Percentiles rank a stretch among this genome's conserved stretches.
Conservation (phyloP, 108 stramenopile species). For the Craspedostauros australis region DNA sequence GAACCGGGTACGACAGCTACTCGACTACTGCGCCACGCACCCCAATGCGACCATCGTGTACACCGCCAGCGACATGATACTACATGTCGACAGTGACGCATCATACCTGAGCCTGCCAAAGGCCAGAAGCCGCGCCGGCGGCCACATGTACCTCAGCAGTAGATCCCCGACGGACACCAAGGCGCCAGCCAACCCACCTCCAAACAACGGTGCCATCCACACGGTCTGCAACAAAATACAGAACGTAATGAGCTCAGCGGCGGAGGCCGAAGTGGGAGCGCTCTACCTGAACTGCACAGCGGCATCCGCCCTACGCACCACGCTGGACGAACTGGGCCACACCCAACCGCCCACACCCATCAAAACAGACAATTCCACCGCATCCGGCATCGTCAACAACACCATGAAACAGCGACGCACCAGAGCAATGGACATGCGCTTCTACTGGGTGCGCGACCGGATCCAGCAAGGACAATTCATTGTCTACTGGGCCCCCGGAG, state of each 20-base stretch:
- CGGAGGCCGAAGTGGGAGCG: too few species aligned
- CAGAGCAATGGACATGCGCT: too few species aligned
- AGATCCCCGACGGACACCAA: neutral
- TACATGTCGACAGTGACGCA: constrained; percentile 25
- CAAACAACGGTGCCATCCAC: too few species aligned
- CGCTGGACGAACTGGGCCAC: constrained; percentile 32
- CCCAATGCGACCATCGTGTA: constrained; percentile 33
- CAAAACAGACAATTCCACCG: constrained; percentile 37
- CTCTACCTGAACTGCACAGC: constrained; percentile 34
- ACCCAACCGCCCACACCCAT: constrained; percentile 39
- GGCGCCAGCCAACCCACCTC: constrained; percentile 12
- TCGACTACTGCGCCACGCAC: constrained; percentile 42
- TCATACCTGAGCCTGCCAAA: constrained; percentile 27
- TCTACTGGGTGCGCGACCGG: too few species aligned
- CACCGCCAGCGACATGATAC: constrained; percentile 31
- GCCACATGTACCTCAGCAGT: constrained; percentile 10
- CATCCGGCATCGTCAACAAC: constrained; percentile 34
- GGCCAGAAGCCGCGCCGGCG: constrained; percentile 29
- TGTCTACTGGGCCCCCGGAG: too few species aligned
- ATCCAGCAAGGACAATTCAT: too few species aligned
- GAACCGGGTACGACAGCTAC: constrained; percentile 13
- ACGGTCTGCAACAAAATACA: too few species aligned
- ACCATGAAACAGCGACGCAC: constrained; percentile 39
- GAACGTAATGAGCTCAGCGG: too few species aligned
- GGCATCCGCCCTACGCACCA: constrained; percentile 6